phyloP scores from a whole-genome alignment of 1,284 basidiomycete genomes.

The Tausonia pullulans region DNA sequence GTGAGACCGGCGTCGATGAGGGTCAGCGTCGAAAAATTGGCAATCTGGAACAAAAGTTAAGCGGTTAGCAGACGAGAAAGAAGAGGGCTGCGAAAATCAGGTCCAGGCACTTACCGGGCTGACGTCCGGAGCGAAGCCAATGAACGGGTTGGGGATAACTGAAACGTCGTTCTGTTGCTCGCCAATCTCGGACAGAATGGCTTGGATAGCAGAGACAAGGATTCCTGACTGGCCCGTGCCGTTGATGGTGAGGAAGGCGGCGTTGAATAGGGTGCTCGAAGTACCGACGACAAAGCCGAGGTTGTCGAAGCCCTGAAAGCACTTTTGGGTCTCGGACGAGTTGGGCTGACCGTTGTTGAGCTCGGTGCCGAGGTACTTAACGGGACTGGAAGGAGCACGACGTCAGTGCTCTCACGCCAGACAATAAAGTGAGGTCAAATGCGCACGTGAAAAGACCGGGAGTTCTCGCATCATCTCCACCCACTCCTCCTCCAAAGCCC shows the following conservation, averaged over 20 bases:
- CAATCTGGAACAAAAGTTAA: conserved; percentile 13
- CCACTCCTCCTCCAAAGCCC: conserved; percentile 21
- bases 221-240: conserved; percentile 30
- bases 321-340: conserved; percentile 22
- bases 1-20: conserved; percentile 41
- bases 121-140: conserved; percentile 27
- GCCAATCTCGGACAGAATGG: conserved; percentile 28
- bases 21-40: conserved; percentile 30
- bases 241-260: conserved; percentile 25
- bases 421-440: not conserved
- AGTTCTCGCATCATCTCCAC: not conserved
- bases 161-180: conserved; percentile 37
- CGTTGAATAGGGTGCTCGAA: conserved; percentile 31
- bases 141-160: conserved; percentile 37
- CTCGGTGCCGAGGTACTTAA: conserved; percentile 32
- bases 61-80: conserved; percentile 19
- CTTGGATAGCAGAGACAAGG: conserved; percentile 25
- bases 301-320: conserved; percentile 35
- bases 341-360: conserved; percentile 30
- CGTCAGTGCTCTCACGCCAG: not conserved
- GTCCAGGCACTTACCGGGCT: conserved; percentile 26
- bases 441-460: not conserved
- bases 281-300: conserved; percentile 37
- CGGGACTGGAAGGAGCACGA: conserved; percentile 5
- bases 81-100: conserved; percentile 16